Evolutionary conservation across 2,329 filamentous ascomycete genomes (phyloP).

Genomic region (Blumeriella jaapii): DNA sequence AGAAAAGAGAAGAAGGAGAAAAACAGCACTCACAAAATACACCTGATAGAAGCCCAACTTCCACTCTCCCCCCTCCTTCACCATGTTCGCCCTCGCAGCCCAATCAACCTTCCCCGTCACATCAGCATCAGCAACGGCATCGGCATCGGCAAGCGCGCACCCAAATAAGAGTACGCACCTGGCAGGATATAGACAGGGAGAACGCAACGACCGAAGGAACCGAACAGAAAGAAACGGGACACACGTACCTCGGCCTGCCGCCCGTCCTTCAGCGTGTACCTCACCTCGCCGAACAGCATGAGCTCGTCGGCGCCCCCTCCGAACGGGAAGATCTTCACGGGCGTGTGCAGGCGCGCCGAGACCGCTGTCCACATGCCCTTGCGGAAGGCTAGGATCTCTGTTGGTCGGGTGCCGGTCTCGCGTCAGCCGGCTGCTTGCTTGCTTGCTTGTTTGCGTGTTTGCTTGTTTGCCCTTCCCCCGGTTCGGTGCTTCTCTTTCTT

Average conservation of each 20-base stretch:
- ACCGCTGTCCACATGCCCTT: constrained; percentile 42
- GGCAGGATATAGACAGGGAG: background rate
- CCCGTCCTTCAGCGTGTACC: constrained; percentile 40
- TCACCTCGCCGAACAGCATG: constrained; percentile 42
- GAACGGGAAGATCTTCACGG: constrained; percentile 39
- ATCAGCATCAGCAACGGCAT: constrained; percentile 3
- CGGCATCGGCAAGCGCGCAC: too few relatives aligned
- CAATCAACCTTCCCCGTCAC: constrained; percentile 18
- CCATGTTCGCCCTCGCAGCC: constrained; percentile 20
- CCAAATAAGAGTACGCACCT: background rate
- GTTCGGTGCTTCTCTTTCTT: too few relatives aligned
- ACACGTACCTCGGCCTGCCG: constrained; percentile 16
- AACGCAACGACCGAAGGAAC: background rate
- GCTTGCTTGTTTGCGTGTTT: too few relatives aligned
- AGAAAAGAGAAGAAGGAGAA: too few relatives aligned
- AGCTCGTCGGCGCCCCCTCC: constrained; percentile 35
- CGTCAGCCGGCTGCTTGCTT: background rate
- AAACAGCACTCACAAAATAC: constrained; percentile 21
- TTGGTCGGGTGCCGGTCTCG: background rate
- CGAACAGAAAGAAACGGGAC: background rate
- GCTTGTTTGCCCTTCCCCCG: too few relatives aligned
- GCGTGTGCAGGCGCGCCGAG: constrained; percentile 33
- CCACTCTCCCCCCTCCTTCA: constrained; percentile 20
- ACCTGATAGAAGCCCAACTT: constrained; percentile 25
- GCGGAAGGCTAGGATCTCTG: constrained; percentile 40